Percentiles rank a stretch among this genome's conserved stretches.
phyloP scores from a whole-genome alignment of 495 filamentous ascomycete species.

The Neurospora cerealis region DNA sequence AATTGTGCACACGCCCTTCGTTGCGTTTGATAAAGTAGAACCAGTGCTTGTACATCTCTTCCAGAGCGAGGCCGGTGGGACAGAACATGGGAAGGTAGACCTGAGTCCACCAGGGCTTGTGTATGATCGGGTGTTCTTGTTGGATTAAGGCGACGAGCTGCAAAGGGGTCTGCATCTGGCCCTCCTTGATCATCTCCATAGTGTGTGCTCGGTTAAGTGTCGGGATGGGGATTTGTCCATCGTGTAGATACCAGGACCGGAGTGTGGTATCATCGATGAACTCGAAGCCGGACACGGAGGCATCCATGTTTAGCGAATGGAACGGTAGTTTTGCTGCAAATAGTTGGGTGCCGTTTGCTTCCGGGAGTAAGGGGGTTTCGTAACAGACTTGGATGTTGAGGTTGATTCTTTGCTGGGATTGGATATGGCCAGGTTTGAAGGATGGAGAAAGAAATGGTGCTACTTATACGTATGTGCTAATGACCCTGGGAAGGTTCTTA shows the following conservation, averaged over 20 bases:
- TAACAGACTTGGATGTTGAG: neutral
- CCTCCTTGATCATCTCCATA: neutral
- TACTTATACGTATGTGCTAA: neutral
- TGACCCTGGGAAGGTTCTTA: neutral
- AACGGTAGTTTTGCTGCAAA: neutral
- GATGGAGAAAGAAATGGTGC: neutral
- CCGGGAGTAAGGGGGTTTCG: neutral
- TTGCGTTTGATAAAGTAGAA: neutral
- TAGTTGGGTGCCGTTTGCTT: neutral
- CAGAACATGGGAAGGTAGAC: neutral
- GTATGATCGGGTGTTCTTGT: neutral
- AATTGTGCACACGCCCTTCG: no score
- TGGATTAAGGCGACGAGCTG: neutral
- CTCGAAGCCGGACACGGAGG: neutral
- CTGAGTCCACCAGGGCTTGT: neutral
- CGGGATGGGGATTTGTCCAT: neutral
- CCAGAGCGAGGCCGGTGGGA: neutral
- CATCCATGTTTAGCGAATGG: neutral
- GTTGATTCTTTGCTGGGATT: neutral
- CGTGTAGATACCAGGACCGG: neutral
- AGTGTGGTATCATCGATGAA: neutral
- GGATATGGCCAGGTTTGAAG: neutral
- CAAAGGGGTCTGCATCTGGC: neutral
- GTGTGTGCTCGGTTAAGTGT: neutral
- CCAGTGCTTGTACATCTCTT: neutral